phyloP scores from a whole-genome alignment of 2,329 filamentous ascomycete species.

The Sporothrix mexicana region DNA sequence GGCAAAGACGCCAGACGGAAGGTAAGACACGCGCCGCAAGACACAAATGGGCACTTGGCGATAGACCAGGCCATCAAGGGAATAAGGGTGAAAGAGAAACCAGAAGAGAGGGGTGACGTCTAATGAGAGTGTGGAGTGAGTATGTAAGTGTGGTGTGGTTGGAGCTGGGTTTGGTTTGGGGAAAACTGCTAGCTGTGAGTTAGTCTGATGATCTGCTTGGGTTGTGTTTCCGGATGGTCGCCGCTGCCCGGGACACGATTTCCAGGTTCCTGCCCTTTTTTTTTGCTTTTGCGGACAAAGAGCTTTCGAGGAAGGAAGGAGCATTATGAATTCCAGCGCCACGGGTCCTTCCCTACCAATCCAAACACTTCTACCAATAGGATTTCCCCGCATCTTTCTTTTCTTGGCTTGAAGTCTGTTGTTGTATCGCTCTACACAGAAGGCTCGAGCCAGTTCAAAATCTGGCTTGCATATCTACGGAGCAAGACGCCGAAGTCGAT shows the following conservation, averaged over 20 bases:
- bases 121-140: conserved; percentile 3
- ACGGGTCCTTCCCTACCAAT: neutral
- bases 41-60: neutral
- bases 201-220: conserved; percentile 5
- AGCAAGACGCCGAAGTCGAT: conserved; percentile 12
- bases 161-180: neutral
- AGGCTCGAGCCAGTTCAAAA: neutral
- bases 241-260: conserved; percentile 17
- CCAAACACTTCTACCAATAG: neutral
- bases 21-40: neutral
- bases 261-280: neutral
- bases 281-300: neutral
- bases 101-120: neutral
- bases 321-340: neutral
- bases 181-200: neutral
- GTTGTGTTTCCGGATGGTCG: neutral
- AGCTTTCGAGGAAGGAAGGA: neutral
- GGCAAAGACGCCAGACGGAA: neutral
- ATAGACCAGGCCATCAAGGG: conserved; percentile 5
- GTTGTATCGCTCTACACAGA: neutral
- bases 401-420: neutral
- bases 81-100: neutral
- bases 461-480: neutral
- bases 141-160: conserved; percentile 2
- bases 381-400: neutral